Evolutionary conservation across 352 stramenopile species (phyloP).

Genomic region (Phytopythium litorale): DNA sequence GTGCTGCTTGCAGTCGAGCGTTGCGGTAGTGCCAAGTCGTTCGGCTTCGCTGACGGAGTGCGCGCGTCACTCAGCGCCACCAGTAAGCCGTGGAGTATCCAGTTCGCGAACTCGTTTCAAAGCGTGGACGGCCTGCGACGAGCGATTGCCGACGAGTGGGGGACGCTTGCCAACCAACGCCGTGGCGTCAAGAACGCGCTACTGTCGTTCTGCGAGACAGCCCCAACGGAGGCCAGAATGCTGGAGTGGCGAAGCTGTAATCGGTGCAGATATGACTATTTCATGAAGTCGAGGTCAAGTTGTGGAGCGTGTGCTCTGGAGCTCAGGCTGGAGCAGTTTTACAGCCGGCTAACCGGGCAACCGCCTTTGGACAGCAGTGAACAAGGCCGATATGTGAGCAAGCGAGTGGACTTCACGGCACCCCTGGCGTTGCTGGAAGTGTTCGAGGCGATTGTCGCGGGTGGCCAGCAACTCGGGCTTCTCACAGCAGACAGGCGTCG

Average conservation of each 20-base stretch:
- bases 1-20: neutral
- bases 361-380: slow-evolving; percentile 12
- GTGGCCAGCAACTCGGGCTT: neutral
- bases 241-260: neutral
- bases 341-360: slow-evolving; percentile 10
- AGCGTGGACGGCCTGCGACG: neutral
- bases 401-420: slow-evolving; percentile 1
- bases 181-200: neutral
- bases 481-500: neutral
- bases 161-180: neutral
- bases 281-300: neutral
- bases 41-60: neutral
- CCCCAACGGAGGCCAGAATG: neutral
- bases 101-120: neutral
- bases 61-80: neutral
- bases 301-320: neutral
- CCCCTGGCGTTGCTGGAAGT: slow-evolving; percentile 46
- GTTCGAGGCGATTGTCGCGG: slow-evolving; percentile 42
- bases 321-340: neutral
- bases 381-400: neutral
- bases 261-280: neutral
- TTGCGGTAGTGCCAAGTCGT: neutral
- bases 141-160: neutral
- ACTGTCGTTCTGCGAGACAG: neutral
- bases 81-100: neutral